Conservation (phyloP, 1,284 basidiomycete species). For the Vanrija sp. region DNA sequence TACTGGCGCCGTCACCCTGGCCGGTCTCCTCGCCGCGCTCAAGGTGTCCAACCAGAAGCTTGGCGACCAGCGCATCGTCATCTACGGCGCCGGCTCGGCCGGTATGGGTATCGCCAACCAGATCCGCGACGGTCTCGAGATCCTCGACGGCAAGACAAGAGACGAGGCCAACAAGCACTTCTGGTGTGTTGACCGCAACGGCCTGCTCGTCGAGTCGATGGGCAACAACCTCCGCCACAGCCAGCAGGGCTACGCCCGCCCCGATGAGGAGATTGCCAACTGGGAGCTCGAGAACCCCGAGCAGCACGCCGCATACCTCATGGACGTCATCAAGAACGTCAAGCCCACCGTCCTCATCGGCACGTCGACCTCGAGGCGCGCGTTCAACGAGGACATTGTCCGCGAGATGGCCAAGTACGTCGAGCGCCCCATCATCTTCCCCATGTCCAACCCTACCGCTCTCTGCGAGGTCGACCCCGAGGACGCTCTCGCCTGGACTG, state of each 20-base stretch:
- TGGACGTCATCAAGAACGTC: constrained; percentile 60
- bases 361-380: constrained; percentile 72
- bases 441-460: constrained; percentile 73
- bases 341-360: constrained; percentile 76
- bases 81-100: constrained; percentile 77
- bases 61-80: constrained; percentile 67
- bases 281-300: constrained; percentile 33
- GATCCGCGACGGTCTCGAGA: constrained; percentile 69
- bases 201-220: constrained; percentile 50
- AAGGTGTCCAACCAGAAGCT: constrained; percentile 65
- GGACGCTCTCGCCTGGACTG: constrained; percentile 58
- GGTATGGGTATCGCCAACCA: constrained; percentile 66
- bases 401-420: constrained; percentile 65
- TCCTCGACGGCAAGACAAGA: constrained; percentile 55
- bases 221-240: constrained; percentile 40
- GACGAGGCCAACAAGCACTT: constrained; percentile 66
- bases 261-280: constrained; percentile 47
- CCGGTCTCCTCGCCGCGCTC: constrained; percentile 51
- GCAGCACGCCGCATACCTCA: constrained; percentile 46
- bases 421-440: constrained; percentile 74
- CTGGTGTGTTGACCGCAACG: constrained; percentile 55
- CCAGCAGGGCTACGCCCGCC: constrained; percentile 48
- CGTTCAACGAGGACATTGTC: constrained; percentile 70
- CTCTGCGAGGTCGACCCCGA: constrained; percentile 68
- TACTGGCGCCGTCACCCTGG: constrained; percentile 70